A percentile compares a stretch with the other conserved stretches of the same genome.
These are phyloP conservation scores for Talaromyces sp. DNA, from an alignment of 2,329 filamentous ascomycete genomes.

Conservation along the genomic window DNA sequence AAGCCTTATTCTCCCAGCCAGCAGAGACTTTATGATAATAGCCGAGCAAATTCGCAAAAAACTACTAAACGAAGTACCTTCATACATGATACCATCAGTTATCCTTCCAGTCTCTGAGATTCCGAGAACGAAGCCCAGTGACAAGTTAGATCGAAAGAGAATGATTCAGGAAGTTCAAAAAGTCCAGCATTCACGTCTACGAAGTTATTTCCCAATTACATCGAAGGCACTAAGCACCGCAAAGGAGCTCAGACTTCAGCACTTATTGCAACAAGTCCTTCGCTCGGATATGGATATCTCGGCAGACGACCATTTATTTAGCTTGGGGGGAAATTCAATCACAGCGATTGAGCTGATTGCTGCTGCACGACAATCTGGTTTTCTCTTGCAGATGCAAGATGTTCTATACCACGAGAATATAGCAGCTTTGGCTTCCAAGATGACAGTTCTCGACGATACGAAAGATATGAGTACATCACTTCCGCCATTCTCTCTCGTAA, in stretches of 20 bases:
- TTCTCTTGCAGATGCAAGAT: background rate
- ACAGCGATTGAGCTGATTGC: background rate
- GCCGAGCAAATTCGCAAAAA: background rate
- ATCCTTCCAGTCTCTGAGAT: background rate
- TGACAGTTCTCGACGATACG: background rate
- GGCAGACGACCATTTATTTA: constrained; percentile 1
- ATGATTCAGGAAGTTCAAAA: background rate
- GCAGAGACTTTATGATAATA: background rate
- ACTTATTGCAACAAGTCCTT: background rate
- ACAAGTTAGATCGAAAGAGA: background rate
- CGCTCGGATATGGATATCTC: background rate
- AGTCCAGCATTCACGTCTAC: background rate
- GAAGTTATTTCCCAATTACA: background rate
- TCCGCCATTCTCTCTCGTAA: background rate
- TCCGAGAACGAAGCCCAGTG: background rate
- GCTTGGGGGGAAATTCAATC: background rate
- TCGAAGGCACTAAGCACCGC: background rate
- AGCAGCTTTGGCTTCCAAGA: background rate
- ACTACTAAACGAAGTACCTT: background rate
- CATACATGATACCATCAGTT: constrained; percentile 1
- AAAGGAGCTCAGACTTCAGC: background rate
- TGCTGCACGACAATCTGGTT: background rate
- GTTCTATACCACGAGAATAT: background rate
- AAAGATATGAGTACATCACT: background rate
- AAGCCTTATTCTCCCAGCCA: background rate